Conservation (phyloP, 768 basidiomycete species). For the Hortiboletus campestris region DNA sequence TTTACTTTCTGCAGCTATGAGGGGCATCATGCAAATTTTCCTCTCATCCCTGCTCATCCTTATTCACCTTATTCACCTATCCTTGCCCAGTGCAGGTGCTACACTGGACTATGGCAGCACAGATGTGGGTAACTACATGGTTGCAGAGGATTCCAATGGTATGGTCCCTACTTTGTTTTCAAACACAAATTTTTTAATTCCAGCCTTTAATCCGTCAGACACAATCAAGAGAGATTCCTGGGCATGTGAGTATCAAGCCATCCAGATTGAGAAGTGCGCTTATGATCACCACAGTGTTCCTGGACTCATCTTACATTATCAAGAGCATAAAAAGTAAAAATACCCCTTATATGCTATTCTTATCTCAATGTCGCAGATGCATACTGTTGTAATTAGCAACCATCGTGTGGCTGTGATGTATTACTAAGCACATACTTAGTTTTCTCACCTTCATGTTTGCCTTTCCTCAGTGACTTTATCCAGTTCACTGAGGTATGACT, state of each 20-base stretch:
- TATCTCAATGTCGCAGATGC: background rate
- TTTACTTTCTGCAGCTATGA: too few species aligned
- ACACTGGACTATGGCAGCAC: background rate
- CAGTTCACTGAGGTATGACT: too few species aligned
- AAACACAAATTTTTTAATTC: background rate
- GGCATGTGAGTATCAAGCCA: background rate
- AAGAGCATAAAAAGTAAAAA: background rate
- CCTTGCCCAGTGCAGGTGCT: too few species aligned
- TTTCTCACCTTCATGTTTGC: too few species aligned
- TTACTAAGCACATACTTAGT: too few species aligned
- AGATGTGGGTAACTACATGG: too few species aligned
- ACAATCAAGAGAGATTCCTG: background rate
- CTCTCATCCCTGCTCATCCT: background rate
- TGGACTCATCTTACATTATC: background rate
- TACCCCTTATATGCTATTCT: background rate
- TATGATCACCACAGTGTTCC: background rate
- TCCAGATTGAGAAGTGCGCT: background rate
- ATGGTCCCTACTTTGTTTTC: background rate
- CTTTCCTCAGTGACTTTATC: too few species aligned
- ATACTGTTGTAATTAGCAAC: too few species aligned
- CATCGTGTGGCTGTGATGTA: too few species aligned
- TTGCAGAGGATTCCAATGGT: background rate
- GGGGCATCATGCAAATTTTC: background rate
- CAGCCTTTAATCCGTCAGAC: too few species aligned
- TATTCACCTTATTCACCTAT: background rate